Percentiles rank a stretch among this genome's conserved stretches.
These are phyloP conservation scores for Macadamia tetraphylla DNA, from an alignment of 164 flowering plant species.

Conservation along the genomic window DNA sequence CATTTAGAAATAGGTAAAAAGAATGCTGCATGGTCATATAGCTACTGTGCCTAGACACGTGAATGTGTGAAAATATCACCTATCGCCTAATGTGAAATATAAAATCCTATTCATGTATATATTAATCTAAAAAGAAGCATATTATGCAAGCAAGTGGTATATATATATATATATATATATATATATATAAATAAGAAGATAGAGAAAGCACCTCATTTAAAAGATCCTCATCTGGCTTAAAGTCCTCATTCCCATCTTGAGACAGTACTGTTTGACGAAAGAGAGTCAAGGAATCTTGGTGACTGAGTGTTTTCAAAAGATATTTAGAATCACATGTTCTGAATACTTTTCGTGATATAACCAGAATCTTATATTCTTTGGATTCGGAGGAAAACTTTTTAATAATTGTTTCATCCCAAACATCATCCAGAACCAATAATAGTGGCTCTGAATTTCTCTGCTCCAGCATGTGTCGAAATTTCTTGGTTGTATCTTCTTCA, in stretches of 20 bases:
- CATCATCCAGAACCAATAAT: constrained; percentile 39
- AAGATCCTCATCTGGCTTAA: neutral
- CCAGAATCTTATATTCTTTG: constrained; percentile 27
- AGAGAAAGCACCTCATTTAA: neutral
- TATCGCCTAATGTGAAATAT: too few relatives aligned
- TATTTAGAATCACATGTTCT: constrained; percentile 23
- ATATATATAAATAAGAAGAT: neutral
- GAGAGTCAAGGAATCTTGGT: neutral
- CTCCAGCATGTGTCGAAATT: neutral
- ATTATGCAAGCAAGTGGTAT: too few relatives aligned
- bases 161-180: too few relatives aligned
- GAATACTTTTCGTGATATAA: constrained; percentile 38
- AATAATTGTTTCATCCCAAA: constrained; percentile 27
- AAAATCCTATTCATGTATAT: too few relatives aligned
- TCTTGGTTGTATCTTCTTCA: neutral
- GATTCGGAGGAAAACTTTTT: constrained; percentile 13
- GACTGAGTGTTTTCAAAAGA: neutral
- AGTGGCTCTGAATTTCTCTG: constrained; percentile 10
- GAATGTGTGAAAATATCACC: too few relatives aligned
- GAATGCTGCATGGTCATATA: too few relatives aligned
- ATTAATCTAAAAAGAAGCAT: too few relatives aligned
- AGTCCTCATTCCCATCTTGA: neutral
- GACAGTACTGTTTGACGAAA: neutral
- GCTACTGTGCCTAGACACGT: too few relatives aligned
- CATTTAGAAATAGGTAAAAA: too few relatives aligned